Evolutionary conservation across 139 green algal genomes (phyloP), one percentile per base, ranked within the genome.

Genomic region (Bryopsis sp.): DNA sequence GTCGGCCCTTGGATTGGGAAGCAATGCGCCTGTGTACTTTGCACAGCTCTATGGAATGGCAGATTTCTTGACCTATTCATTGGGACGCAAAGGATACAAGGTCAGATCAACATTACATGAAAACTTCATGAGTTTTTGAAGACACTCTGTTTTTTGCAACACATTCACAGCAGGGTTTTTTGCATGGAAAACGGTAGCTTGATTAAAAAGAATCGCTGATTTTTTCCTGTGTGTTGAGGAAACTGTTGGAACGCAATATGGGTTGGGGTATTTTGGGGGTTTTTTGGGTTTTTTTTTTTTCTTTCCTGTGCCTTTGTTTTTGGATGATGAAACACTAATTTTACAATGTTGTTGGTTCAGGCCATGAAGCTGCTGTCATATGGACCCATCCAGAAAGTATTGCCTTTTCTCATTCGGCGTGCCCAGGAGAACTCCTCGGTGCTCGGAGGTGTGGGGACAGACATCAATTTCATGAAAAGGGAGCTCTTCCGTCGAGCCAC

Each of bases 31-130:
- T 11, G 85, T 97, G 19, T 90, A 82, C 76, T 96, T 97, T 76
- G 91, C 86, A 0, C 89, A 91, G 81, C 81, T 97, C 67, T 78
- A 95, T 76, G 91, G 91, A 67, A 97, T 97, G 91, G 72, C 76
- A 1, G 91, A 97, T 81, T 81, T 90, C 76, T 78, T 96, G 26
- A 92, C 82, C 24, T 89, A 80, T 69, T 77, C 80, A 0, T 74
- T 92, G 19, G 83, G 75, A 0, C 65, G 54, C 33, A 73, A 87
- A 67, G 73, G 77, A 61, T 89, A 86, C 75, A 73, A 69, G 69
- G 62, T 66, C 8, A 39, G 50, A 24, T 34, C 50, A 61, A 28
- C n/a, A 61, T 5, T 34, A 24, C 7, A 26, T 28, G 31, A 26
- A 61, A 26, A 29, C 15, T n/a, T n/a, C n/a, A n/a, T n/a, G n/a